Evolutionary conservation across 192 early-diverging fungal species (phyloP).

Genomic region (Coemansia sp.): DNA sequence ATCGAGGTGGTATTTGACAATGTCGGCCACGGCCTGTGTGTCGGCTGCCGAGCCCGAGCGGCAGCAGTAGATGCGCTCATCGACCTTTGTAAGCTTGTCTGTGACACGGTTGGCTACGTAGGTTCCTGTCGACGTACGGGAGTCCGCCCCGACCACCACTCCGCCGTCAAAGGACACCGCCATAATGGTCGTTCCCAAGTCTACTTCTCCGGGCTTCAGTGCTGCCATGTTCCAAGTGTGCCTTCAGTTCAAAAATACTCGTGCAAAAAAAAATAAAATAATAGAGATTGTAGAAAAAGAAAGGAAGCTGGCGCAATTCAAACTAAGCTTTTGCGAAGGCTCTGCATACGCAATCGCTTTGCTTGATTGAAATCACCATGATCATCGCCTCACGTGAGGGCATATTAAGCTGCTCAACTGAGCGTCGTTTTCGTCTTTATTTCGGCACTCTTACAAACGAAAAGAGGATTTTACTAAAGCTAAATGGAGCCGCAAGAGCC

Average conservation of each 20-base stretch:
- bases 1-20: slow-evolving; percentile 94
- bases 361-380: slow-evolving; percentile 1
- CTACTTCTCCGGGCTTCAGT: slow-evolving; percentile 93
- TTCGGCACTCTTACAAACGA: not conserved
- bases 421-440: not conserved
- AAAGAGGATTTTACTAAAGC: not conserved
- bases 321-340: not conserved
- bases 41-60: slow-evolving; percentile 97
- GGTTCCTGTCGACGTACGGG: slow-evolving; percentile 91
- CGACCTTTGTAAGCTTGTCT: slow-evolving; percentile 94
- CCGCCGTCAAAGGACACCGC: slow-evolving; percentile 87
- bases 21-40: slow-evolving; percentile 97
- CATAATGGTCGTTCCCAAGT: slow-evolving; percentile 98
- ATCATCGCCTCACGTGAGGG: slow-evolving; percentile 1
- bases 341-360: not conserved
- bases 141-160: slow-evolving; percentile 96
- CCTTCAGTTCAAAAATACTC: not conserved
- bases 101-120: slow-evolving; percentile 98
- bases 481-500: slow-evolving; percentile 40
- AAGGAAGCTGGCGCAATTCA: not conserved
- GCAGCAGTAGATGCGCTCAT: slow-evolving; percentile 96
- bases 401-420: not conserved
- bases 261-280: slow-evolving; percentile 1
- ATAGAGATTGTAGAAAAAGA: not conserved
- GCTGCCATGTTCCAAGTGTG: slow-evolving; percentile 26